Evolutionary conservation across 192 early-diverging fungal genomes (phyloP).

Genomic region (Coemansia sp.): DNA sequence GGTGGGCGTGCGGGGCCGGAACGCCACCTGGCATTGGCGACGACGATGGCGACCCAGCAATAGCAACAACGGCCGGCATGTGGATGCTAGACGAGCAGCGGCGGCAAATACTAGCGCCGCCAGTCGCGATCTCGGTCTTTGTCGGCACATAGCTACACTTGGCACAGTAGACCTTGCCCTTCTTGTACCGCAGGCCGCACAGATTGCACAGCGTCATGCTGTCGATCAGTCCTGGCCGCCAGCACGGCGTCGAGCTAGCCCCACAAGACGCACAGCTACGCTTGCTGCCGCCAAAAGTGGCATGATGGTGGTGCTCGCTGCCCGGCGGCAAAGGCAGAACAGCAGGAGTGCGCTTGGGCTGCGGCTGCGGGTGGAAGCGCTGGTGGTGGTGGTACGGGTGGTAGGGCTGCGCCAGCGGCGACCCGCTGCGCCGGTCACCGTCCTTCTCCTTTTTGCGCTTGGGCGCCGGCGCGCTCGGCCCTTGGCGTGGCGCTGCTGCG

Average conservation of each 20-base stretch:
- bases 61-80: not conserved
- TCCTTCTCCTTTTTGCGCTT: slow-evolving; percentile 50
- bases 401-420: slow-evolving; percentile 17
- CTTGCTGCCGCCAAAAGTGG: slow-evolving; percentile 20
- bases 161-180: slow-evolving; percentile 57
- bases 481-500: slow-evolving; percentile 14
- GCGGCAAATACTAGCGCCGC: slow-evolving; percentile 52
- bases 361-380: slow-evolving; percentile 10
- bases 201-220: slow-evolving; percentile 59
- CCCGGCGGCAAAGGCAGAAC: slow-evolving; percentile 8
- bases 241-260: slow-evolving; percentile 57
- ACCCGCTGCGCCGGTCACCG: slow-evolving; percentile 27
- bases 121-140: slow-evolving; percentile 59
- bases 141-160: slow-evolving; percentile 58
- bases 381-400: slow-evolving; percentile 16
- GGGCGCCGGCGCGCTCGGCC: slow-evolving; percentile 13
- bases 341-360: slow-evolving; percentile 17
- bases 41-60: slow-evolving; percentile 4
- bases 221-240: slow-evolving; percentile 61
- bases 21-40: slow-evolving; percentile 11
- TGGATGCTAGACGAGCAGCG: slow-evolving; percentile 38
- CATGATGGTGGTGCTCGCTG: not conserved
- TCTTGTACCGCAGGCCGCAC: slow-evolving; percentile 60
- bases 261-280: slow-evolving; percentile 57
- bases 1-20: slow-evolving; percentile 6